phyloP scores from a whole-genome alignment of 768 basidiomycete species.

The Kwoniella bestiolae region DNA sequence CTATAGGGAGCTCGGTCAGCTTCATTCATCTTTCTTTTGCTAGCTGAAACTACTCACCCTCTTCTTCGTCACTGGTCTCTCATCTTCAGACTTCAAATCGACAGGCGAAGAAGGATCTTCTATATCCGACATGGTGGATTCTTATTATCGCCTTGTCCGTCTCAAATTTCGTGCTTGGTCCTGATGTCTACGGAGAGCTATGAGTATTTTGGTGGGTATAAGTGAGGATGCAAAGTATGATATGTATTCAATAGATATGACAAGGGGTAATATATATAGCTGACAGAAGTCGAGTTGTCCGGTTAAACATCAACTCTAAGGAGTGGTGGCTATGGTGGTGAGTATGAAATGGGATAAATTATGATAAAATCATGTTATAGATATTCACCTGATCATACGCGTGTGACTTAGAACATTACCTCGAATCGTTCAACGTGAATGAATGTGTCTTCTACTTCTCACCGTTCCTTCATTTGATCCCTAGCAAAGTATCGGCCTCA shows the following conservation, averaged over 20 bases:
- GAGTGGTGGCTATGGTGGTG: constrained; percentile 4
- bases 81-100: constrained; percentile 21
- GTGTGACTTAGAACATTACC: constrained; percentile 20
- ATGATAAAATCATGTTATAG: constrained; percentile 4
- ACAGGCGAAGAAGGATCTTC: constrained; percentile 29
- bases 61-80: constrained; percentile 30
- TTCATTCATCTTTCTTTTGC: constrained; percentile 14
- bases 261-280: not conserved
- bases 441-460: not conserved
- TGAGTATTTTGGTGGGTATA: not conserved
- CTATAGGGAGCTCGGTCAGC: constrained; percentile 7
- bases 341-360: constrained; percentile 16
- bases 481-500: too few relatives aligned
- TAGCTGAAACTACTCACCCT: constrained; percentile 30
- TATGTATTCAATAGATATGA: not conserved
- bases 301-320: not conserved
- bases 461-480: too few relatives aligned
- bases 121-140: constrained; percentile 36
- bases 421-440: not conserved
- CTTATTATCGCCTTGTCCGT: too few relatives aligned
- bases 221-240: not conserved
- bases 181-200: too few relatives aligned
- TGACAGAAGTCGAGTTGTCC: not conserved
- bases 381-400: constrained; percentile 6
- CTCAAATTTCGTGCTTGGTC: too few relatives aligned